Conservation (phyloP, 192 early-diverging fungal genomes). For the Martensiomyces pterosporus region DNA sequence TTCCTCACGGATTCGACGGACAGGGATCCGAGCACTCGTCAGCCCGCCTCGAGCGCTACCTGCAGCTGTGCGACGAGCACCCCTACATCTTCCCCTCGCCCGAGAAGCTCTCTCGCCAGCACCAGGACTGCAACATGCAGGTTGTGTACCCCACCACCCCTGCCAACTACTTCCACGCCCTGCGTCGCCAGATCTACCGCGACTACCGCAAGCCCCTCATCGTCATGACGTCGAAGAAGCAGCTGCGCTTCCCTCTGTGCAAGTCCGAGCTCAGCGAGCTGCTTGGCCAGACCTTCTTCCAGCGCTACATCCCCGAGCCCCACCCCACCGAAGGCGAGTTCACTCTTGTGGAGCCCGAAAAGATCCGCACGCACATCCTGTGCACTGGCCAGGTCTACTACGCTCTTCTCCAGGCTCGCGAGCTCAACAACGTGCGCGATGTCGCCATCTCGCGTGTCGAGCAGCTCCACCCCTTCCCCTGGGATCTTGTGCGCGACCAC, state of each 20-base stretch:
- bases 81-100: conserved; percentile 75
- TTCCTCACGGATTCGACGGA: conserved; percentile 98
- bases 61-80: conserved; percentile 94
- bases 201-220: conserved; percentile 97
- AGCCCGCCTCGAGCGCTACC: conserved; percentile 89
- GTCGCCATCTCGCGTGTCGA: conserved; percentile 92
- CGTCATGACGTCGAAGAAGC: conserved; percentile 74
- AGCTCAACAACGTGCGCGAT: conserved; percentile 84
- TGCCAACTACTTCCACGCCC: conserved; percentile 94
- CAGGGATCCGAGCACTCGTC: conserved; percentile 99
- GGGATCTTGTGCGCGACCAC: conserved; percentile 80
- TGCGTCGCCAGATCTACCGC: conserved; percentile 93
- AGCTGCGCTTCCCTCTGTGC: conserved; percentile 91
- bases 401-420: conserved; percentile 79
- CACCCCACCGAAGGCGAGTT: conserved; percentile 68
- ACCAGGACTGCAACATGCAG: conserved; percentile 99
- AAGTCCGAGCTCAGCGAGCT: conserved; percentile 82
- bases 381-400: conserved; percentile 99
- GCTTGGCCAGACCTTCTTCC: conserved; percentile 76
- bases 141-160: conserved; percentile 95
- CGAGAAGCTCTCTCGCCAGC: conserved; percentile 83
- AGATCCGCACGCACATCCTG: conserved; percentile 90
- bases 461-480: conserved; percentile 95
- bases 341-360: conserved; percentile 69
- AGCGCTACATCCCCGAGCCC: conserved; percentile 87